Percentiles rank a stretch among this genome's conserved stretches.
These are phyloP conservation scores for Platanthera guangdongensis DNA, from an alignment of 106 monocot genomes.

Conservation along the genomic window DNA sequence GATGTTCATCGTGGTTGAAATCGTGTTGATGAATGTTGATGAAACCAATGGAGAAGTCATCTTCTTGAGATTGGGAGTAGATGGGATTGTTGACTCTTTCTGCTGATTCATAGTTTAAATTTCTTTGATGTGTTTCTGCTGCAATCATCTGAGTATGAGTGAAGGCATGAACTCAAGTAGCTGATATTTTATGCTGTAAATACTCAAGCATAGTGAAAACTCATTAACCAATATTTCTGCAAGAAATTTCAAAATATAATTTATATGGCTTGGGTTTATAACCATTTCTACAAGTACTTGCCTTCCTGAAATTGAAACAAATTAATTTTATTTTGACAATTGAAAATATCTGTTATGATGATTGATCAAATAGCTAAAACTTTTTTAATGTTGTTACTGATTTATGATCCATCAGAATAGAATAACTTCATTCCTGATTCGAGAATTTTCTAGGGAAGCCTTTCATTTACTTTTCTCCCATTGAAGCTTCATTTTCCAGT, in stretches of 20 bases:
- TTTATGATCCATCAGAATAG: neutral
- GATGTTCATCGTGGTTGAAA: slow-evolving; percentile 7
- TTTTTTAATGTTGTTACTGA: neutral
- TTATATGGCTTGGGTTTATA: too few species aligned
- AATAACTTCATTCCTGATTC: neutral
- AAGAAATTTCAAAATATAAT: neutral
- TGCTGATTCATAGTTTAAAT: slow-evolving; percentile 1
- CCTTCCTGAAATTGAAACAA: neutral
- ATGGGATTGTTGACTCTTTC: slow-evolving; percentile 36
- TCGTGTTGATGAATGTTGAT: slow-evolving; percentile 19
- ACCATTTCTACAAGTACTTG: neutral
- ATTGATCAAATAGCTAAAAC: neutral
- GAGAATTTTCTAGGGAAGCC: neutral
- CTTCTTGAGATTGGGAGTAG: slow-evolving; percentile 50
- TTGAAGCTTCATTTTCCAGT: neutral
- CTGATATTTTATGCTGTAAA: neutral
- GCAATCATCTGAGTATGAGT: slow-evolving; percentile 46
- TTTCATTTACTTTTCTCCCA: neutral
- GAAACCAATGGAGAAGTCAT: slow-evolving; percentile 42
- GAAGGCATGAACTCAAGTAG: neutral
- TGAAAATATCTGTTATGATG: too few species aligned
- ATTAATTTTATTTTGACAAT: too few species aligned
- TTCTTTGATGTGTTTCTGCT: slow-evolving; percentile 41
- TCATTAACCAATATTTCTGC: neutral
- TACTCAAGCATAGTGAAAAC: neutral